Base-by-base conservation (phyloP, 768 basidiomycete genomes). In the Lenzites betulinus region DNA sequence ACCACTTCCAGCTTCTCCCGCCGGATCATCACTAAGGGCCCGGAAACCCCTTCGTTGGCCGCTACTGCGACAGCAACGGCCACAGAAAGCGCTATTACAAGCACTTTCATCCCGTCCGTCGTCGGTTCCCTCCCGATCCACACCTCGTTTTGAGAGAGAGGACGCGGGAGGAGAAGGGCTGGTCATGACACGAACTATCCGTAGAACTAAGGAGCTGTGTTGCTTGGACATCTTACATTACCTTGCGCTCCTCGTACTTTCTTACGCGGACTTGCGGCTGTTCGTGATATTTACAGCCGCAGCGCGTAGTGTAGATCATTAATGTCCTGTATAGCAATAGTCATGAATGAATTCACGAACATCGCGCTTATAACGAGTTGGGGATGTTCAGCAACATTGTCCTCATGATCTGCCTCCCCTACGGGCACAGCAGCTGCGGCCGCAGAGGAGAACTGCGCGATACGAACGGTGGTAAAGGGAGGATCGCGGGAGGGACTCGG, bases 291-390 rank as follows among this genome's bases (percentile, higher is more conserved):
- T 25, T 51, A 33, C 30, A 4, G 30, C 30, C 30, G 30, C 30
- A 33, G 30, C 30, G 4, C 30, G 30, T 33, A 4, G 30, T 33
- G 30, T 33, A 33, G 30, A 33, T 33, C 30, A 4, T 36, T 59
- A 44, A 28, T 59, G 38, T 35, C 28, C 52, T 35, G n/a, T 59
- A 51, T 59, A 59, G 58, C 58, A 52, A 46, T 50, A 46, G 18
- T 30, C 42, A 46, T 46, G 58, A 59, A 58, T 58, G 57, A 51
- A 59, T 15, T 51, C 43, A 46, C 44, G 43, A 46, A 51, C 51
- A 38, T 9, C 49, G 58, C 33, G 58, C 43, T 43, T 55, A n/a
- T n/a, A n/a, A n/a, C n/a, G n/a, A n/a, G 58, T 33, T 52, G 57
- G 33, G 22, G n/a, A 42, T 44, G 51, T 33, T 33, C 30, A 33